Base-by-base conservation (phyloP, 2,329 filamentous ascomycete genomes). In the Apiospora pterosperma region DNA sequence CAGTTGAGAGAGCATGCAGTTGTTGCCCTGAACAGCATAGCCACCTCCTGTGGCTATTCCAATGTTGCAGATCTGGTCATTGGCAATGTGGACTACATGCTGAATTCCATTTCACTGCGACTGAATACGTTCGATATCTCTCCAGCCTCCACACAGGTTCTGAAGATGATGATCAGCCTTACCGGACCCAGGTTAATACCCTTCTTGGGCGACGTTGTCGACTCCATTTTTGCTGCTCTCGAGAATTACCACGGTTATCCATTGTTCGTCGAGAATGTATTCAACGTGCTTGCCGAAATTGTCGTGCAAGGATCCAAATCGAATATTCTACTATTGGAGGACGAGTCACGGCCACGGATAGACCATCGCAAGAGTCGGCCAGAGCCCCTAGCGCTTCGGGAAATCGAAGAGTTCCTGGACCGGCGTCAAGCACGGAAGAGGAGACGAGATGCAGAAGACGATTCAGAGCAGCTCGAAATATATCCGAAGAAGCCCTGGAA, bases 241-340 rank as follows among this genome's bases (percentile, higher is more conserved):
- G 93, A 97, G 69, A 92, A 93, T 72, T 99, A 96, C 71, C 96
- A 99, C 72, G 96, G 96, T 1, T 98, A 99, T 75, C 89, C 93
- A 0, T 80, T 85, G 21, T 88, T 99, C 64, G 94, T 97, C 0
- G 93, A 97, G 73, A 86, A 89, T 58, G 81, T 99, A 6, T 99
- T 98, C 75, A 82, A 86, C 1, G 93, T 97, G 0, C 80, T 99
- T 5, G 89, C 88, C 63, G 92, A 93, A 66, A 88, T 98, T 64
- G 92, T 96, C 12, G 88, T 92, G 62, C 92, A 97, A 77, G 92
- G 92, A 4, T 87, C 89, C 12, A 90, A 87, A 67, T 84, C 84
- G 2, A 78, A 82, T 55, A 76, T 77, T 64, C 76, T 86, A 2
- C 76, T 87, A 7, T 69, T 85, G 1, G 80, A 81, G 48, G 79